Evolutionary conservation across 768 basidiomycete genomes (phyloP).

Genomic region (Pulveroboletus sp.): DNA sequence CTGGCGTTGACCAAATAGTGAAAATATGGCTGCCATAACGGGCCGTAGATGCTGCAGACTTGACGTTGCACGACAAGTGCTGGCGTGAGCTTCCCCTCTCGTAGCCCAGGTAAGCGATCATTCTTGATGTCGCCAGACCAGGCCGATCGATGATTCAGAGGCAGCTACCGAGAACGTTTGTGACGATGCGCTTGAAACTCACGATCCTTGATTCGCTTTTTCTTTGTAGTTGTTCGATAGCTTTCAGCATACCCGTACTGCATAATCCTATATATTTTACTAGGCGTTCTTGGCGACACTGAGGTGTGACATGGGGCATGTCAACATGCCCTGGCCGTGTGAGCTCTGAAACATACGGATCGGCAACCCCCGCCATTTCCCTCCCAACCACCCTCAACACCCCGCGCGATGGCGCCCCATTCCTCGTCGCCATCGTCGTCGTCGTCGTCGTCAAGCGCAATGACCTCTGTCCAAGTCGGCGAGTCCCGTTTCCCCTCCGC

Average conservation of each 20-base stretch:
- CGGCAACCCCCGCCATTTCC: slow-evolving; percentile 31
- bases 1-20: slow-evolving; percentile 64
- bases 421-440: slow-evolving; percentile 66
- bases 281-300: slow-evolving; percentile 6
- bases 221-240: slow-evolving; percentile 19
- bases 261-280: slow-evolving; percentile 29
- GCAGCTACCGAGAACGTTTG: slow-evolving; percentile 12
- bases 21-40: slow-evolving; percentile 62
- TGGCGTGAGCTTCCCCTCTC: slow-evolving; percentile 14
- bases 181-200: slow-evolving; percentile 27
- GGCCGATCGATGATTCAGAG: slow-evolving; percentile 10
- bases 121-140: not conserved
- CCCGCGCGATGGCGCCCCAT: slow-evolving; percentile 66
- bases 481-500: slow-evolving; percentile 34
- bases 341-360: slow-evolving; percentile 21
- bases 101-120: slow-evolving; percentile 16
- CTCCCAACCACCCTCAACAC: slow-evolving; percentile 24
- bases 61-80: slow-evolving; percentile 7
- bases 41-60: not conserved
- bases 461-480: slow-evolving; percentile 95
- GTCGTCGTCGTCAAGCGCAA: slow-evolving; percentile 55
- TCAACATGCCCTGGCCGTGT: slow-evolving; percentile 17
- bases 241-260: slow-evolving; percentile 34
- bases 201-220: slow-evolving; percentile 30
- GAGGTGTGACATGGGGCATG: not conserved